Percentiles rank a stretch among this genome's conserved stretches.
Conservation (phyloP, 257 asterid genomes). For the Primulina tabacum region DNA sequence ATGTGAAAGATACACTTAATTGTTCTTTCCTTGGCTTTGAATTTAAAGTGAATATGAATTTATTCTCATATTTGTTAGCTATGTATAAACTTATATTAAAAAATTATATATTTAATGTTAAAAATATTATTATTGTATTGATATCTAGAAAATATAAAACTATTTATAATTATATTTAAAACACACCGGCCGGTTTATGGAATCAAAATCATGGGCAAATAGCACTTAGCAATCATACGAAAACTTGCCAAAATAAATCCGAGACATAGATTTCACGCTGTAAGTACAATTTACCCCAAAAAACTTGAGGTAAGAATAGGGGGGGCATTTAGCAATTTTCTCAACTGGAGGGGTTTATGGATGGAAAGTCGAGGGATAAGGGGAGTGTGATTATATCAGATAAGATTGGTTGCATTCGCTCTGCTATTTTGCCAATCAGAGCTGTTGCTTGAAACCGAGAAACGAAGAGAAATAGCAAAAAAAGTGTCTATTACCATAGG, state of each 20-base stretch:
- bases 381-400: constrained; percentile 36
- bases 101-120: too few relatives aligned
- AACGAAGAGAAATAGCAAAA: neutral
- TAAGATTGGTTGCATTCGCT: constrained; percentile 39
- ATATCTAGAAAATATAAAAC: too few relatives aligned
- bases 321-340: constrained; percentile 8
- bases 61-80: too few relatives aligned
- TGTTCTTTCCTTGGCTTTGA: constrained; percentile 4
- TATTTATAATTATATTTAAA: too few relatives aligned
- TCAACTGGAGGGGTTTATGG: constrained; percentile 17
- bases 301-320: neutral
- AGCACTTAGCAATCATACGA: too few relatives aligned
- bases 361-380: constrained; percentile 37
- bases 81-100: too few relatives aligned
- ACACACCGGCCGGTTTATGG: too few relatives aligned
- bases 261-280: too few relatives aligned
- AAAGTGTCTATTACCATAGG: neutral
- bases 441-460: constrained; percentile 13
- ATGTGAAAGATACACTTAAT: constrained; percentile 10
- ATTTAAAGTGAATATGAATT: neutral
- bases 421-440: constrained; percentile 24
- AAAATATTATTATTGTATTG: neutral
- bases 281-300: too few relatives aligned
- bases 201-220: too few relatives aligned
- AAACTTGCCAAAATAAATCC: too few relatives aligned